Conservation (phyloP, 1,139 yeast species). For the Sugiyamaella grinbergsii region DNA sequence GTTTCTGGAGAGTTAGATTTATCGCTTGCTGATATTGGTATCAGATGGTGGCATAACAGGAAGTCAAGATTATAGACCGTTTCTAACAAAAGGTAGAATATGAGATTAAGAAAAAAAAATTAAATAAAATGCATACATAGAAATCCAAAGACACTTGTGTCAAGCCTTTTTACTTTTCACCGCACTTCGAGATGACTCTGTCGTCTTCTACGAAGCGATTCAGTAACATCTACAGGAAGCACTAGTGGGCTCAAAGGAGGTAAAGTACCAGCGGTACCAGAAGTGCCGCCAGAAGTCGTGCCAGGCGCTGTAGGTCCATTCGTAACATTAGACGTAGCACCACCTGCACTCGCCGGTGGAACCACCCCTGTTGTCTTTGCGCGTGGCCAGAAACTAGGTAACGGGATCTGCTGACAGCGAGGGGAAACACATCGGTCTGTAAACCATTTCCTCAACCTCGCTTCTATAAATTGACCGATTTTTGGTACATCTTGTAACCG, state of each 20-base stretch:
- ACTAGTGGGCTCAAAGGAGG: conserved; percentile 18
- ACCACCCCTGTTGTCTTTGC: conserved; percentile 59
- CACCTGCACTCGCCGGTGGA: conserved; percentile 6
- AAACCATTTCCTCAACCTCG: conserved; percentile 83
- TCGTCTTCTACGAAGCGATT: conserved; percentile 22
- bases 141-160: too few species aligned
- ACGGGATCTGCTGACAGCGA: conserved; percentile 74
- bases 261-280: neutral
- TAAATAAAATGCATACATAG: conserved; percentile 8
- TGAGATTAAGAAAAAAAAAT: neutral
- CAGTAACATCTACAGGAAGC: conserved; percentile 16
- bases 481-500: conserved; percentile 93
- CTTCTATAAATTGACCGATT: conserved; percentile 80
- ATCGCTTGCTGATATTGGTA: conserved; percentile 62
- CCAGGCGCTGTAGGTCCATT: neutral
- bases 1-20: conserved; percentile 56
- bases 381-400: conserved; percentile 92
- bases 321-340: too few species aligned
- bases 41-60: conserved; percentile 62
- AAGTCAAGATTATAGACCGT: neutral
- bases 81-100: conserved; percentile 4
- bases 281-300: neutral
- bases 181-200: conserved; percentile 24
- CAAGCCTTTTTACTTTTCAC: too few species aligned
- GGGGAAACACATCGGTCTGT: conserved; percentile 94